Conservation (phyloP, 495 filamentous ascomycete genomes). For the Tetracladium marchalianum region DNA sequence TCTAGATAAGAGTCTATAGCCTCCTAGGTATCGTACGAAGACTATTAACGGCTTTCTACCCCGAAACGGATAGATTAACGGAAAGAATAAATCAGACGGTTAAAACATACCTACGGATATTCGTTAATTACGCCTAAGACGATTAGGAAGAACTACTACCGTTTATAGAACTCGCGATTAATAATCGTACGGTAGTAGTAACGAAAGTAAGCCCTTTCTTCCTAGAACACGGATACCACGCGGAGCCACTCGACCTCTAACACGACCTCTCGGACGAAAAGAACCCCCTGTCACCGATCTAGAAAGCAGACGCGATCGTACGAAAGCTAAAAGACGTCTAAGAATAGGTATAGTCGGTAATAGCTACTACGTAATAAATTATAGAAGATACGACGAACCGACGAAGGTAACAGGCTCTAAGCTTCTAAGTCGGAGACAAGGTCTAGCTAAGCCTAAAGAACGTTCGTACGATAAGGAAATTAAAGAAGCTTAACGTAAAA, state of each 20-base stretch:
- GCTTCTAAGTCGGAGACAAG: conserved; percentile 9
- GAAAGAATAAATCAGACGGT: too few species aligned
- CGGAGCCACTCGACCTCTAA: neutral
- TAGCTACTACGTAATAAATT: neutral
- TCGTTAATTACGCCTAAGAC: too few species aligned
- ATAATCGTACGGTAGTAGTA: neutral
- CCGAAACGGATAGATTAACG: too few species aligned
- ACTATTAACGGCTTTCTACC: too few species aligned
- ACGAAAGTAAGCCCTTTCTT: conserved; percentile 1
- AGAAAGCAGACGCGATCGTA: too few species aligned
- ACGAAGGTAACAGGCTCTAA: neutral
- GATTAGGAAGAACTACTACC: too few species aligned
- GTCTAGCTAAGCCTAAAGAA: conserved; percentile 14
- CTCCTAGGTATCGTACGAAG: too few species aligned
- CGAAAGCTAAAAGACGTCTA: neutral
- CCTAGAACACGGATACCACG: neutral
- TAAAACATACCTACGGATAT: too few species aligned
- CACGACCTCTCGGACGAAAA: neutral
- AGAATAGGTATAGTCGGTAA: neutral
- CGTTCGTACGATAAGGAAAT: conserved; percentile 1
- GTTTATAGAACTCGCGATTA: neutral
- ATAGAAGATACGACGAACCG: too few species aligned
- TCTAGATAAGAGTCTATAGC: too few species aligned
- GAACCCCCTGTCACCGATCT: too few species aligned
- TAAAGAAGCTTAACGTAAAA: conserved; percentile 9